Base-by-base conservation (phyloP, 495 filamentous ascomycete genomes). In the Aspergillus sclerotioniger region DNA sequence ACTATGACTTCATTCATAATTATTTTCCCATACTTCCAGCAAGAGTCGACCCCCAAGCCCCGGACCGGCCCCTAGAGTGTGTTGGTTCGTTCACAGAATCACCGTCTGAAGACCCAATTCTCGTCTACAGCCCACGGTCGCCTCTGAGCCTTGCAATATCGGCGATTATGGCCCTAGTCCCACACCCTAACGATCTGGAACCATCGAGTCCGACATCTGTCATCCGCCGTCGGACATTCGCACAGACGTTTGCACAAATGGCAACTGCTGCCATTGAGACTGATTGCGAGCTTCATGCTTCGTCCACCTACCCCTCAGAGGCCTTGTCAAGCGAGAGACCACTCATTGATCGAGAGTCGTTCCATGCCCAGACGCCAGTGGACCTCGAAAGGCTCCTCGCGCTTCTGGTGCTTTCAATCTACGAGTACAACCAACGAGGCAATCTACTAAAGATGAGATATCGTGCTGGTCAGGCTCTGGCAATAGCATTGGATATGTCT, bases 401-500 rank as follows among this genome's bases (percentile, higher is more conserved):
- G 15, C 71, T 84, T 28, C 63, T 85, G 16, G 57, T 85, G 15
- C 76, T 86, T 6, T 82, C 80, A 37, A 74, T 80, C 5, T 86
- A 85, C 57, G 83, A 86, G 63, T 86, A 86, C 67, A 71, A 76
- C 5, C 82, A 86, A 56, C 71, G 83, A 28, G 83, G 83, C 0
- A 86, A 86, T 68, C 66, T 85, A 60, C 70, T 82, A 47, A 86
- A 85, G 58, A 84, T 85, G 83, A 74, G 79, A 43, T 82, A 79
- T 55, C 78, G 82, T 51, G 79, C 82, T 1, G 76, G 81, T 12
- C 82, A 84, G 55, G 82, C 83, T 17, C 65, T 85, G 57, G 74
- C 78, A 16, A 69, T 80, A 49, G 82, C 82, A 17, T 69, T 82
- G 66, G 76, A 80, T 47, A 72, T 83, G 57, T 76, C 69, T 21